phyloP scores from a whole-genome alignment of 805 yeast genomes.

The Yueomyces sinensis region DNA sequence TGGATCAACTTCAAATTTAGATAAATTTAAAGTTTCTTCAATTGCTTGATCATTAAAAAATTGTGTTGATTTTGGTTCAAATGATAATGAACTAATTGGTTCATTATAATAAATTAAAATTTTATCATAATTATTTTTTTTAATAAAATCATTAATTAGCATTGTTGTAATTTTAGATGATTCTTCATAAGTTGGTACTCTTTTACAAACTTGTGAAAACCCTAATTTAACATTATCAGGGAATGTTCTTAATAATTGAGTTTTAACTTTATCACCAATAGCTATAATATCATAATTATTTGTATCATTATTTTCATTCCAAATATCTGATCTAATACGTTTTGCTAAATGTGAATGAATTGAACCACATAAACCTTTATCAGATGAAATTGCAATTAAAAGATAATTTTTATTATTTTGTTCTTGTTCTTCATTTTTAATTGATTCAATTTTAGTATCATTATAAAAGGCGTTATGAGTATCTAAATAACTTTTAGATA shows the following conservation, averaged over 20 bases:
- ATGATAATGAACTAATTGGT: constrained; percentile 78
- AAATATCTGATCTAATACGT: constrained; percentile 47
- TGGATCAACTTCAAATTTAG: constrained; percentile 69
- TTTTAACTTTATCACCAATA: constrained; percentile 89
- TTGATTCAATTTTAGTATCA: constrained; percentile 59
- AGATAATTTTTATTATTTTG: constrained; percentile 48
- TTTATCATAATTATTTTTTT: constrained; percentile 41
- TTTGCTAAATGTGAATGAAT: constrained; percentile 92
- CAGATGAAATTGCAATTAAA: constrained; percentile 82
- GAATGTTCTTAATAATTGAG: constrained; percentile 77
- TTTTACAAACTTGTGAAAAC: constrained; percentile 89
- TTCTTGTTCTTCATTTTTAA: constrained; percentile 28
- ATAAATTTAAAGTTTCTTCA: constrained; percentile 73
- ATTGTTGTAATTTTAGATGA: constrained; percentile 82
- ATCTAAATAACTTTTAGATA: constrained; percentile 72
- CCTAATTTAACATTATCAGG: constrained; percentile 55
- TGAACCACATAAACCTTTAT: constrained; percentile 98
- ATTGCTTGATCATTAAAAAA: constrained; percentile 60
- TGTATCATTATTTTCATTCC: constrained; percentile 27
- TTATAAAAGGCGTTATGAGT: constrained; percentile 69
- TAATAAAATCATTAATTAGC: constrained; percentile 39
- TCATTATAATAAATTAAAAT: constrained; percentile 78
- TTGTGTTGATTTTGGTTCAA: constrained; percentile 65
- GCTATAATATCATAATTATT: constrained; percentile 70
- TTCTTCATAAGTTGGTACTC: constrained; percentile 87